Evolutionary conservation across 2,329 filamentous ascomycete genomes (phyloP).

Genomic region (Phyllosticta ampelicida): DNA sequence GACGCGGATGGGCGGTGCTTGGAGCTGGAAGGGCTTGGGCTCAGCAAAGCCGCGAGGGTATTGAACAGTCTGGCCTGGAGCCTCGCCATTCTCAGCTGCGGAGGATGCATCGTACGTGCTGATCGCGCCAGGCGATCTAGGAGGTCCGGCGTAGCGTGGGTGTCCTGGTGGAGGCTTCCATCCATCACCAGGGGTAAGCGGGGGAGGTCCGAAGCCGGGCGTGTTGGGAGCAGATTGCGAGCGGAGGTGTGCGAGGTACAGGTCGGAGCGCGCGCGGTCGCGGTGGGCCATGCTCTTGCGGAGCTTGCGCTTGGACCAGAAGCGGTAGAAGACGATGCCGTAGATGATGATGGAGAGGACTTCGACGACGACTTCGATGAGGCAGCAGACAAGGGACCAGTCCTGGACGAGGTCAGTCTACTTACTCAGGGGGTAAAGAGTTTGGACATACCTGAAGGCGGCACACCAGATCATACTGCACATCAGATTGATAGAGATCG

Average conservation of each 20-base stretch:
- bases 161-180: conserved; percentile 36
- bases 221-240: conserved; percentile 90
- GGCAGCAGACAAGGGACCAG: conserved; percentile 91
- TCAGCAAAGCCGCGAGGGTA: conserved; percentile 35
- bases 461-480: conserved; percentile 85
- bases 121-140: neutral
- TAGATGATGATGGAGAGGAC: conserved; percentile 87
- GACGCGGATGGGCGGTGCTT: conserved; percentile 70
- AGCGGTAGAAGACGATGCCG: conserved; percentile 90
- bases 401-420: conserved; percentile 45
- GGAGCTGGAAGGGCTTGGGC: conserved; percentile 66
- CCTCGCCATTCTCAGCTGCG: conserved; percentile 43
- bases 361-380: conserved; percentile 93
- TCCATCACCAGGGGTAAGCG: conserved; percentile 43
- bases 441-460: conserved; percentile 55
- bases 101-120: conserved; percentile 22
- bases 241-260: conserved; percentile 64
- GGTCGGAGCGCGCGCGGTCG: conserved; percentile 84
- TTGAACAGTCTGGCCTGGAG: conserved; percentile 35
- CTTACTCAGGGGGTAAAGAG: conserved; percentile 3
- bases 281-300: conserved; percentile 94
- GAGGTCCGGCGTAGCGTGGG: conserved; percentile 31
- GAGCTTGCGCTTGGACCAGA: conserved; percentile 91
- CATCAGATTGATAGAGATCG: conserved; percentile 64
- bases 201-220: conserved; percentile 65